Percentiles rank a stretch among this genome's conserved stretches.
phyloP scores from a whole-genome alignment of 176 grass and related monocot species.

The Aegilops speltoides region DNA sequence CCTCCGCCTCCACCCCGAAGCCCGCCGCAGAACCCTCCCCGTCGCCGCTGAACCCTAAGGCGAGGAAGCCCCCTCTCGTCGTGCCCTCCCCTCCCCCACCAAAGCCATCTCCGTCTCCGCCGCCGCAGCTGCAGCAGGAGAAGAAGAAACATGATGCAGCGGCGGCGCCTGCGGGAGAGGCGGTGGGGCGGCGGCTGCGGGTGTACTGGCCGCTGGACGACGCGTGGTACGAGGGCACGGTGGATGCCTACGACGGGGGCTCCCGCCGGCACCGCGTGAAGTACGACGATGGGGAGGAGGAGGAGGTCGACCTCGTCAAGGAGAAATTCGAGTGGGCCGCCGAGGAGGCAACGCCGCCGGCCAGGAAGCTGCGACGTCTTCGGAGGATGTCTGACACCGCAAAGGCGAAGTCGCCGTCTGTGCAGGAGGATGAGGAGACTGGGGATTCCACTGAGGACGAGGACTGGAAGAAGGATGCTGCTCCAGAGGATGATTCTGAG shows the following conservation, averaged over 20 bases:
- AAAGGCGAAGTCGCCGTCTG: conserved; percentile 18
- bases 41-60: conserved; percentile 51
- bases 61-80: conserved; percentile 47
- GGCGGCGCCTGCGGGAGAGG: conserved; percentile 28
- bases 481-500: conserved; percentile 48
- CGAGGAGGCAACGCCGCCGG: conserved; percentile 23
- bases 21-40: conserved; percentile 25
- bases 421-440: conserved; percentile 16
- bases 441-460: conserved; percentile 71
- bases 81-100: conserved; percentile 35
- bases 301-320: conserved; percentile 63
- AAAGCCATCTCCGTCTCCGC: conserved; percentile 11
- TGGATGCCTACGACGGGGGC: conserved; percentile 53
- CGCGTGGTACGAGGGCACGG: conserved; percentile 64
- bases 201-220: conserved; percentile 91
- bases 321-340: conserved; percentile 75
- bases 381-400: conserved; percentile 51
- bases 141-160: not conserved
- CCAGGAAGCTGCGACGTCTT: conserved; percentile 76
- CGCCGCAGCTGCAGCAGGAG: not conserved
- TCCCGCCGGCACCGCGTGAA: conserved; percentile 51
- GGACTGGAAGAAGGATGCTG: conserved; percentile 61
- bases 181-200: conserved; percentile 63
- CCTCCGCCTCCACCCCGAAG: conserved; percentile 22
- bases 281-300: conserved; percentile 83